Base-by-base conservation (phyloP, 176 grass and related monocot species). In the Echinochloa phyllopogon region DNA sequence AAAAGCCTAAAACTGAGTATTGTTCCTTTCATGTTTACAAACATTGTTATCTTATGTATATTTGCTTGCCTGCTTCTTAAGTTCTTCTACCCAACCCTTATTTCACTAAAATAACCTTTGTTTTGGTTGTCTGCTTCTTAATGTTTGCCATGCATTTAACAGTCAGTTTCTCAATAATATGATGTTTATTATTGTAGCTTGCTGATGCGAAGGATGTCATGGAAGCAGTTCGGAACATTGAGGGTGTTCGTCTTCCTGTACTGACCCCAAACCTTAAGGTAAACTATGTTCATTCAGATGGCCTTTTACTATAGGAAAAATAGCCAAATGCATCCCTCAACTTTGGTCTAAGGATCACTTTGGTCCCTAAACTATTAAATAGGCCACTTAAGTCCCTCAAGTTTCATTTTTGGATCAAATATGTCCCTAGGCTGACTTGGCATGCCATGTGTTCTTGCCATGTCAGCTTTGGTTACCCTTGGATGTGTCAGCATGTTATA, bases 211-310 rank as follows among this genome's bases (percentile, higher is more conserved):
- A 93, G 85, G 93, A 93, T 87, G 93, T 98, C 61, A 92, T 98
- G 93, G 71, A 89, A 90, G 93, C 77, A 45, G 87, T 98, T 91
- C 65, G 21, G 66, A 80, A 81, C 87, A 83, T 95, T 24, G 73
- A 93, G 37, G 89, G 85, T 77, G 93, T 86, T 10, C 58, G 48
- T 48, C 87, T 95, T 90, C 89, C 91, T 69, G 93, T 98, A 76
- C 81, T 98, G 84, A 93, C 93, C 36, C 93, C 95, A 83, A 98
- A 98, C 78, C 80, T 98, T 33, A 95, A 98, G 90, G 93, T 95
- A 71, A 81, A 65, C 25, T 74, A 79, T 57, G 21, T 24, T 66
- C 0, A 64, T 49, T 77, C 61, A 87, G 6, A 8, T 65, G 63
- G 8, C 29, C 14, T 36, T 36, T 76, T 74, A 7, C 18, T 65